Percentiles rank a stretch among this genome's conserved stretches.
phyloP scores from a whole-genome alignment of 2,329 filamentous ascomycete species.

The Ceratocystis colombiana region DNA sequence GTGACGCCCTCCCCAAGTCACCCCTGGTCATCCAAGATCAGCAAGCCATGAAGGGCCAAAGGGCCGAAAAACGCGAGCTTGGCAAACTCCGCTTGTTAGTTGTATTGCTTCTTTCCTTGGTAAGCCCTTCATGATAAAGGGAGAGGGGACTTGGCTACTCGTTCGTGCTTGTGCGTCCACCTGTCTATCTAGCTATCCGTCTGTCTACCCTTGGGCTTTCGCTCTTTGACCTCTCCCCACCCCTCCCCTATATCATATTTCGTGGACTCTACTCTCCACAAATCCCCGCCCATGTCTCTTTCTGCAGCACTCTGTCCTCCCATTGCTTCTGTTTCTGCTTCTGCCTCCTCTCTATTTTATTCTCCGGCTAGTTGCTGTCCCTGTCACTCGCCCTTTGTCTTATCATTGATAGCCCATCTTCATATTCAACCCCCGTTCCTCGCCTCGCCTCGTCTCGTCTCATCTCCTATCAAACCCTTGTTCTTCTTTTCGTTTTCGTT shows the following conservation, averaged over 20 bases:
- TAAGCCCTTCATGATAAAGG: neutral
- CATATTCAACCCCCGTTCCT: neutral
- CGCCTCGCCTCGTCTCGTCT: slow-evolving; percentile 6
- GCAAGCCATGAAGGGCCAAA: too few relatives aligned
- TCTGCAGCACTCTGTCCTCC: neutral
- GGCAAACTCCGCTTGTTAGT: too few relatives aligned
- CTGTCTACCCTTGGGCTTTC: neutral
- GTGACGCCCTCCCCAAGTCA: too few relatives aligned
- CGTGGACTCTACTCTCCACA: neutral
- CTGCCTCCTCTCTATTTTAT: neutral
- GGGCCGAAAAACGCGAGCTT: too few relatives aligned
- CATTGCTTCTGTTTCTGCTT: neutral
- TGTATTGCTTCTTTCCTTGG: neutral
- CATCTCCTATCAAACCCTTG: slow-evolving; percentile 4
- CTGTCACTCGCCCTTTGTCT: neutral
- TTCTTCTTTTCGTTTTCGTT: neutral
- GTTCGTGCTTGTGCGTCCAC: neutral
- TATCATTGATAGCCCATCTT: neutral
- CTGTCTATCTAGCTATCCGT: neutral
- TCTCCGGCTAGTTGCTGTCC: neutral
- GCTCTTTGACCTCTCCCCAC: neutral
- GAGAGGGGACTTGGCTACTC: neutral
- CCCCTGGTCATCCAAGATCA: too few relatives aligned
- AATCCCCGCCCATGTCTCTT: neutral
- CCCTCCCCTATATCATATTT: neutral